Conservation (phyloP, 352 stramenopile genomes). For the Phytopythium ostracodes region DNA sequence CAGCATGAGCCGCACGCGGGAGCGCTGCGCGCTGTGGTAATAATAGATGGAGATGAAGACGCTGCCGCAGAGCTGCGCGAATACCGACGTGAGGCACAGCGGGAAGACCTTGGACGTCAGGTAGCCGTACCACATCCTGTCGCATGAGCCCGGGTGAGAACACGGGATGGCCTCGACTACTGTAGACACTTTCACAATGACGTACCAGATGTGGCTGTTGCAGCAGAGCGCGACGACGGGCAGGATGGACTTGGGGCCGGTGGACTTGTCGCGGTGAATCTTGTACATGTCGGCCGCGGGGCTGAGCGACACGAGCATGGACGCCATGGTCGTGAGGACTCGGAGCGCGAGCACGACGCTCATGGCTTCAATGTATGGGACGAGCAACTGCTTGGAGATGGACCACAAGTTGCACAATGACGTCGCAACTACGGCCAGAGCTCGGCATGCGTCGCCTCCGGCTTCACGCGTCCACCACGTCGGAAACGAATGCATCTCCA, state of each 20-base stretch:
- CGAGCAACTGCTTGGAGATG: neutral
- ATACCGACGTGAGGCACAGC: slow-evolving; percentile 22
- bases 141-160: too few species aligned
- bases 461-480: neutral
- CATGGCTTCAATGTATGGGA: neutral
- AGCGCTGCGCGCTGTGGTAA: slow-evolving; percentile 17
- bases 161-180: too few species aligned
- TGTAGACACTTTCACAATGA: too few species aligned
- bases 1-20: slow-evolving; percentile 15
- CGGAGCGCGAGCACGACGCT: neutral
- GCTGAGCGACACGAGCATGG: slow-evolving; percentile 22
- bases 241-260: slow-evolving; percentile 23
- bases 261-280: slow-evolving; percentile 24
- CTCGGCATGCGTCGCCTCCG: neutral
- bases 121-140: slow-evolving; percentile 21
- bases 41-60: slow-evolving; percentile 27
- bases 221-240: slow-evolving; percentile 22
- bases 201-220: slow-evolving; percentile 35
- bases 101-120: slow-evolving; percentile 23
- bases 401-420: slow-evolving; percentile 4
- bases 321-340: slow-evolving; percentile 17
- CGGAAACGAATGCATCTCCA: neutral
- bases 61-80: slow-evolving; percentile 19
- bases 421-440: neutral
- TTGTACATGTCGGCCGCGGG: slow-evolving; percentile 19